Evolutionary conservation across 2,329 filamentous ascomycete species (phyloP).

Genomic region (Penicillium brasilianum): DNA sequence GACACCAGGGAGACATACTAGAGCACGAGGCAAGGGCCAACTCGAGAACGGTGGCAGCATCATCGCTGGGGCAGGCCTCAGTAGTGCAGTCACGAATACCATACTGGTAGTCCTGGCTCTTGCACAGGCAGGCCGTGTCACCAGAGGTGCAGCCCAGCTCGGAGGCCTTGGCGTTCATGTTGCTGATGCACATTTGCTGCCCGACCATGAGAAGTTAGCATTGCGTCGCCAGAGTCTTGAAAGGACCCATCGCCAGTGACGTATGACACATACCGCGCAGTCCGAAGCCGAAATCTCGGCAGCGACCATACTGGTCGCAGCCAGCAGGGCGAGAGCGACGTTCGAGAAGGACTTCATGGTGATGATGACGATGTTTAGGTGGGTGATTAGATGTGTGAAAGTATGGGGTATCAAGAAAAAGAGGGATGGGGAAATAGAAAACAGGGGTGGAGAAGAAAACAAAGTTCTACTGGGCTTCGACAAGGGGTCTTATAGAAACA

Average conservation of each 20-base stretch:
- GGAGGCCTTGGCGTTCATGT: slow-evolving; percentile 49
- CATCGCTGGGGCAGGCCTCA: slow-evolving; percentile 49
- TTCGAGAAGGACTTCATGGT: slow-evolving; percentile 42
- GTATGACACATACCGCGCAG: slow-evolving; percentile 37
- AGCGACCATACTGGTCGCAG: slow-evolving; percentile 32
- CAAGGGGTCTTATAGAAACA: slow-evolving; percentile 23
- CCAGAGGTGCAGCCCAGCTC: slow-evolving; percentile 46
- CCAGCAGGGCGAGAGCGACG: slow-evolving; percentile 38
- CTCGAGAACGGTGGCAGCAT: slow-evolving; percentile 39
- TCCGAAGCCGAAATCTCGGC: slow-evolving; percentile 35
- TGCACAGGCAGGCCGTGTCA: slow-evolving; percentile 50
- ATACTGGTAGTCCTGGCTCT: slow-evolving; percentile 46
- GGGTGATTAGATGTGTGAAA: neutral
- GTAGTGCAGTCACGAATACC: slow-evolving; percentile 55
- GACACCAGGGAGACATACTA: slow-evolving; percentile 22
- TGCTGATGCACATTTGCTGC: slow-evolving; percentile 52
- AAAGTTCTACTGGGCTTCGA: neutral
- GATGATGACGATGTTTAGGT: slow-evolving; percentile 1
- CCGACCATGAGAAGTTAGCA: slow-evolving; percentile 21
- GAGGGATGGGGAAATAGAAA: slow-evolving; percentile 5
- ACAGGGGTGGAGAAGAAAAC: slow-evolving; percentile 1
- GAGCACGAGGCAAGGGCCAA: slow-evolving; percentile 46
- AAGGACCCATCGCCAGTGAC: neutral
- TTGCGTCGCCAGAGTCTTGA: neutral
- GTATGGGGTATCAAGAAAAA: slow-evolving; percentile 4